Base-by-base conservation (phyloP, 2,329 filamentous ascomycete species). In the Bipolaris sorokiniana region DNA sequence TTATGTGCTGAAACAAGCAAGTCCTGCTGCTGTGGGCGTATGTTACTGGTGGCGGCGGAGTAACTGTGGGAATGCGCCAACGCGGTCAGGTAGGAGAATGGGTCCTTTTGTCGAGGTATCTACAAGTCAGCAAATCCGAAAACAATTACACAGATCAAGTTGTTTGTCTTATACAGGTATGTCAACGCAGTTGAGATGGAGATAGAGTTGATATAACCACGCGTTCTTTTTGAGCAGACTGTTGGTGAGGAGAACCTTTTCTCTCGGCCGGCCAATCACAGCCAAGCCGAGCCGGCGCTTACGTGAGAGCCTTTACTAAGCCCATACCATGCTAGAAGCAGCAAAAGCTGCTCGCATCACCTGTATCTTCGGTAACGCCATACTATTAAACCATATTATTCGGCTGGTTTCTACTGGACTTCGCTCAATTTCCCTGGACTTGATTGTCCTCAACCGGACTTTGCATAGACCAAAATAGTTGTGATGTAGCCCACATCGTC, bases 221-320 rank as follows among this genome's bases (percentile, higher is more conserved):
- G 41, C 51, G 56, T 42, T 44, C 54, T 60, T 45, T 51, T 51
- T 48, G 47, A 51, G 46, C 46, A 18, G 41, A 51, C 38, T 41
- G 47, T 51, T 22, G 7, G 18, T 23, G 45, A 20, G n/a, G 36
- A 48, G 45, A 48, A 33, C 47, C 37, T 46, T 51, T 56, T 45
- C 26, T 28, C 26, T 33, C 15, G 13, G 16, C 20, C 22, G 44
- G 23, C 57, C 49, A 59, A 57, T 57, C 44, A 38, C 40, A 46
- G 40, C 26, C 48, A 40, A 48, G 31, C 36, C 31, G 41, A 26
- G 26, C 23, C 18, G 28, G 7, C 16, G 49, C 41, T 59, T 59
- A 57, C 48, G 49, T 57, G 42, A 57, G 54, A 38, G 5, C 52
- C 16, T 28, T 28, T 28, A 56, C 34, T 28, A 49, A 26, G 33